Evolutionary conservation across 2,329 filamentous ascomycete genomes (phyloP).

Genomic region (Alternaria dauci): DNA sequence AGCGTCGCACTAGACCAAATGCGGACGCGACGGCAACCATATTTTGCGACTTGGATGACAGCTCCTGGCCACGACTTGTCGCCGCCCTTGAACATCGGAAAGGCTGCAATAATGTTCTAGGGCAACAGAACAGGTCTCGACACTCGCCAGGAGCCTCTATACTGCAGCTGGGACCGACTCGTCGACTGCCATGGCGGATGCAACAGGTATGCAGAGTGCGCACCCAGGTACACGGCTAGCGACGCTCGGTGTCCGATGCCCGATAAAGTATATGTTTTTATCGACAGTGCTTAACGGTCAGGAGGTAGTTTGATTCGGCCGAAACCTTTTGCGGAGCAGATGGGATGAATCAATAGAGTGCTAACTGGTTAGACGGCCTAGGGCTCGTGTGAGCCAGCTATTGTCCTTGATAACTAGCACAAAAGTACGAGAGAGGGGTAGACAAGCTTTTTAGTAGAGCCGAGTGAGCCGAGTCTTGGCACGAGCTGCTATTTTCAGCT

Average conservation of each 20-base stretch:
- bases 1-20: not conserved
- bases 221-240: not conserved
- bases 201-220: not conserved
- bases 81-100: not conserved
- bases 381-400: not conserved
- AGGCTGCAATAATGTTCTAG: not conserved
- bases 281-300: not conserved
- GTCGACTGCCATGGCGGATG: not conserved
- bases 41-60: not conserved
- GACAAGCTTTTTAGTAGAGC: conserved; percentile 1
- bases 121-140: not conserved
- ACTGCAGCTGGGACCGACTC: not conserved
- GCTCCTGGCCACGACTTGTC: not conserved
- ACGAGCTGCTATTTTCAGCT: not conserved
- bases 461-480: conserved; percentile 4
- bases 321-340: conserved; percentile 1
- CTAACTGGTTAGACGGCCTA: not conserved
- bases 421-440: conserved; percentile 7
- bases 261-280: not conserved
- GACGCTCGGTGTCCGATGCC: not conserved
- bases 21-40: not conserved
- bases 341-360: not conserved
- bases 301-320: not conserved
- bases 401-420: not conserved
- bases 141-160: not conserved